Evolutionary conservation across 2,329 filamentous ascomycete genomes (phyloP), one percentile per base, ranked within the genome.

Genomic region (Scedosporium dehoogii): DNA sequence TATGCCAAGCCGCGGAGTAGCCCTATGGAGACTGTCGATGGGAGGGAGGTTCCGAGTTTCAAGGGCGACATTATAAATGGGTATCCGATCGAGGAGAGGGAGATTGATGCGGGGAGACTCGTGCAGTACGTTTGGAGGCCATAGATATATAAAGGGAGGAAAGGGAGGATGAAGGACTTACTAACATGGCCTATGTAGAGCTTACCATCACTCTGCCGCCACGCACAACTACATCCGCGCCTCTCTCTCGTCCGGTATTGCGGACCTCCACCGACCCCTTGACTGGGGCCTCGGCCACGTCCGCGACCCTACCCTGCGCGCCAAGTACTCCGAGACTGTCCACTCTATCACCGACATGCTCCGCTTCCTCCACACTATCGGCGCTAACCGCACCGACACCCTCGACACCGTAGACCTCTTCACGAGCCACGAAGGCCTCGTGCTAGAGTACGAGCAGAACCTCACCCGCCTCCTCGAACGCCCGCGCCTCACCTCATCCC

Each of bases 261-360:
- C 94, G 5, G 94, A 99, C 73, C 81, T 99, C 57, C 92, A 97
- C 76, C 89, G 90, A 21, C 94, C 94, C 0, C 81, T 99, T 33
- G 91, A 97, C 79, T 99, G 94, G 94, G 89, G 88, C 16, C 83
- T 99, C 1, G 93, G 92, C 55, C 93, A 97, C 71, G 92, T 97
- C 46, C 86, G 86, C 67, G 91, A 96, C 69, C 87, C 90, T 0
- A 83, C 83, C 33, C 83, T 97, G 64, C 92, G 94, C 75, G 81
- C 86, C 57, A 92, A 94, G 75, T 99, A 99, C 79, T 85, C 88
- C 53, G 78, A 82, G 57, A 96, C 96, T 62, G 92, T 97, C 21
- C 81, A 81, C 64, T 92, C 91, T 65, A 92, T 99, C 69, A 91
- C 89, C 59, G 92, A 97, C 71, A 93, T 92, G 59, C 81, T 97